These are phyloP conservation scores for Yamadazyma dushanensis DNA, from an alignment of 1,139 yeast genomes.

Conservation along the genomic window DNA sequence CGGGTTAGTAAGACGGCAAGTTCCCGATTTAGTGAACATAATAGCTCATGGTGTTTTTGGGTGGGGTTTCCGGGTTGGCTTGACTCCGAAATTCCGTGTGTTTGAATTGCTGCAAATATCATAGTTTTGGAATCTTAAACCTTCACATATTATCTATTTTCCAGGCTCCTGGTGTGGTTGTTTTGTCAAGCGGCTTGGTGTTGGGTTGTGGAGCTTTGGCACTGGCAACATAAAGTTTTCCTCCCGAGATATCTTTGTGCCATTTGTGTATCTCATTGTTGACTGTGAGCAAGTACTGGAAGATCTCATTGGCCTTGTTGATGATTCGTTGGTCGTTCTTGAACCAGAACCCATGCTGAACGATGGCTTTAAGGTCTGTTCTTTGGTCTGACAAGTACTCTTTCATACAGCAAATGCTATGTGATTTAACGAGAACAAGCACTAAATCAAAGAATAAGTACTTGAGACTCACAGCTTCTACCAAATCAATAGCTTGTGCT, in stretches of 20 bases:
- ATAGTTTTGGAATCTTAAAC: not conserved
- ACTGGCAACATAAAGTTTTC: conserved; percentile 17
- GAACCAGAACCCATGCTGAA: conserved; percentile 35
- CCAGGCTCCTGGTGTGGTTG: conserved; percentile 13
- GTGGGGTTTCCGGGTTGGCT: too few relatives aligned
- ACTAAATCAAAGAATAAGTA: conserved; percentile 26
- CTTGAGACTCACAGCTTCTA: conserved; percentile 22
- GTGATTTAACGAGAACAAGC: conserved; percentile 23
- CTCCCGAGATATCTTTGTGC: conserved; percentile 26
- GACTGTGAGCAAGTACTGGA: conserved; percentile 15
- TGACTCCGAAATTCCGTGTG: too few relatives aligned
- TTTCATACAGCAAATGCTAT: conserved; percentile 36
- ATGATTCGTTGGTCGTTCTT: conserved; percentile 17
- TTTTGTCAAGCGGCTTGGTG: too few relatives aligned
- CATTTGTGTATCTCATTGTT: conserved; percentile 20
- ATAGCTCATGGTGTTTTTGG: too few relatives aligned
- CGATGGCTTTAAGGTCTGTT: conserved; percentile 26
- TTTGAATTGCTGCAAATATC: not conserved
- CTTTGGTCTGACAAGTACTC: conserved; percentile 26
- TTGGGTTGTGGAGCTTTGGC: not conserved
- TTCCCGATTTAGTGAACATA: too few relatives aligned
- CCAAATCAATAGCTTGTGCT: conserved; percentile 33
- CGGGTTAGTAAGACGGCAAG: too few relatives aligned
- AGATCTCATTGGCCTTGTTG: conserved; percentile 24
- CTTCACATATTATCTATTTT: too few relatives aligned